A percentile compares a stretch with the other conserved stretches of the same genome.
These are phyloP conservation scores for Metarhizium sp. DNA, from an alignment of 2,329 filamentous ascomycete genomes.

Conservation along the genomic window DNA sequence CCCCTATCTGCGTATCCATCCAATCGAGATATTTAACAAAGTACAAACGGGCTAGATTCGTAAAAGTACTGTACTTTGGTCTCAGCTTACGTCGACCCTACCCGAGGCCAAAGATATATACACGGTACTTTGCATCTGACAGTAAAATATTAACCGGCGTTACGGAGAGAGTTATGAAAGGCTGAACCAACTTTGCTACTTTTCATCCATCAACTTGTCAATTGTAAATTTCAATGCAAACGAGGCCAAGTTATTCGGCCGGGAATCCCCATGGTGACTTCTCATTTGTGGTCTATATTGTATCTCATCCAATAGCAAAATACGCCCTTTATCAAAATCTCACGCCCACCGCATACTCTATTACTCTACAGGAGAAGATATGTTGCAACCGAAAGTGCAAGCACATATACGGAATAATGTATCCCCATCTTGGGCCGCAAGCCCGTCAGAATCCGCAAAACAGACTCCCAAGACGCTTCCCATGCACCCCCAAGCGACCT, in stretches of 20 bases:
- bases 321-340: neutral
- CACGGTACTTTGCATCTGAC: too few species aligned
- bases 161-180: too few species aligned
- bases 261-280: too few species aligned
- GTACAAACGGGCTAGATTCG: neutral
- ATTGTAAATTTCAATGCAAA: too few species aligned
- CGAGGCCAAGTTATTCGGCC: too few species aligned
- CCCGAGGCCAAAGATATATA: too few species aligned
- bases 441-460: neutral
- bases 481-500: constrained; percentile 1
- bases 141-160: too few species aligned
- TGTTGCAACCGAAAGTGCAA: neutral
- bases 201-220: too few species aligned
- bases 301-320: neutral
- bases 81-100: too few species aligned
- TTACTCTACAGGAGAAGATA: neutral
- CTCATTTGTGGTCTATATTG: too few species aligned
- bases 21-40: neutral
- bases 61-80: neutral
- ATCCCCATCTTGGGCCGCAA: neutral
- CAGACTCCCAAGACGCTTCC: neutral
- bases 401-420: neutral
- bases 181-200: too few species aligned
- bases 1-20: neutral
- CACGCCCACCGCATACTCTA: neutral